A percentile compares a stretch with the other conserved stretches of the same genome.
Conservation (phyloP, 768 basidiomycete genomes). For the Auriscalpium vulgare region DNA sequence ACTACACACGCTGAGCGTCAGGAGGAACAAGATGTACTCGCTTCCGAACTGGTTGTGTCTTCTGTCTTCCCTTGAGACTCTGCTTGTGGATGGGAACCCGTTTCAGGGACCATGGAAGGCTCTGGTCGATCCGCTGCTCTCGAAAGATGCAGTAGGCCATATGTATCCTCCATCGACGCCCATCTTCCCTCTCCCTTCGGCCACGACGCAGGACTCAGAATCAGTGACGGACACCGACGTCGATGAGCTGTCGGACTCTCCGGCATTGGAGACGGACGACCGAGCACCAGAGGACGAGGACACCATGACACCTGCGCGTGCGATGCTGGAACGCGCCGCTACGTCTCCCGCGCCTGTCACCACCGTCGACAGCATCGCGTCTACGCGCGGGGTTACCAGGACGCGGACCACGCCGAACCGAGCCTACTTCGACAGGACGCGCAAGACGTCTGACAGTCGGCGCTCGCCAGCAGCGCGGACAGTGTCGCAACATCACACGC, state of each 20-base stretch:
- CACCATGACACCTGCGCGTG: conserved; percentile 61
- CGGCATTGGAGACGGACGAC: conserved; percentile 30
- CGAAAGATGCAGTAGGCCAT: conserved; percentile 52
- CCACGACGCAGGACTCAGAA: conserved; percentile 37
- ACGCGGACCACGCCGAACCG: conserved; percentile 69
- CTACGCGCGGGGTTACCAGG: conserved; percentile 33
- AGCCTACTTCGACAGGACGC: conserved; percentile 21
- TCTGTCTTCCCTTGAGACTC: conserved; percentile 72
- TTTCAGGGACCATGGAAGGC: conserved; percentile 93
- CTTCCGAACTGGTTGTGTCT: conserved; percentile 95
- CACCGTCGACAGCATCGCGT: conserved; percentile 9
- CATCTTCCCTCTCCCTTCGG: conserved; percentile 43
- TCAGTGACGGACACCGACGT: conserved; percentile 39
- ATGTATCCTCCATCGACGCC: conserved; percentile 62
- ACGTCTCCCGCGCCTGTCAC: conserved; percentile 38
- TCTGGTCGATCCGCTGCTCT: conserved; percentile 76
- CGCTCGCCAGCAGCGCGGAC: background rate
- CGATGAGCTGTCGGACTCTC: conserved; percentile 51
- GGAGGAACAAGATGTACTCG: conserved; percentile 80
- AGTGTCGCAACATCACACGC: background rate
- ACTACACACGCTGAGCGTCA: conserved; percentile 83
- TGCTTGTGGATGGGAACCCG: conserved; percentile 93
- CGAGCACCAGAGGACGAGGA: conserved; percentile 59
- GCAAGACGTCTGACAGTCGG: background rate
- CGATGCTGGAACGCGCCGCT: conserved; percentile 41